Base-by-base conservation (phyloP, 1,139 yeast species). In the Zhuliangozyma parablackwelliae region DNA sequence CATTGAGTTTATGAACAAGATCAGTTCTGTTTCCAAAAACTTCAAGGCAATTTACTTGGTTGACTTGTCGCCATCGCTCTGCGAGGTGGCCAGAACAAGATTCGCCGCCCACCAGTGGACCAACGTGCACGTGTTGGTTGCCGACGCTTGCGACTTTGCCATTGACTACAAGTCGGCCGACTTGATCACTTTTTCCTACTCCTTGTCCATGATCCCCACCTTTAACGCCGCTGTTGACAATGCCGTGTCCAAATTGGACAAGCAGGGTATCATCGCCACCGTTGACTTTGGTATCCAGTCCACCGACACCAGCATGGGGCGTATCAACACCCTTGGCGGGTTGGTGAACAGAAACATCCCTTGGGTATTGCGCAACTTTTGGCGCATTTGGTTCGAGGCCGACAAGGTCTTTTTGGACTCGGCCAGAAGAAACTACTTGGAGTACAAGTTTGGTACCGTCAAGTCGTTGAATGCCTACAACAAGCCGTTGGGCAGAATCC, bases 331-430 rank as follows among this genome's bases (percentile, higher is more conserved):
- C 7, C 63, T 84, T 29, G 94, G 94, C 36, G 94, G 94, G 7
- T 65, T 80, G 46, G 72, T 73, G 26, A 75, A 78, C 49, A 71
- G 94, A 54, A 83, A 83, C 54, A 81, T 78, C 44, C 82, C 88
- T 29, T 85, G 94, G 94, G 46, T 82, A 38, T 70, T 78, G 38
- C 69, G 95, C 55, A 82, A 86, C 31, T 85, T 85, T 56, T 85
- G 95, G 95, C 73, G 89, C 54, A 67, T 82, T 38, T 85, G 95
- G 95, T 85, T 85, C 59, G 95, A 85, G 59, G 82, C 84, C 39
- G 95, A 85, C 58, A 75, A 82, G 46, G 95, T 85, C 3, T 82
- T 78, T 50, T 70, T 85, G 49, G 95, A 85, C 54, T 80, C 89
- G 29, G 73, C 89, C 6, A 78, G 95, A 62, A 77, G 95, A 63